Evolutionary conservation across 2,329 filamentous ascomycete species (phyloP).

Genomic region (Aspergillus sergii): DNA sequence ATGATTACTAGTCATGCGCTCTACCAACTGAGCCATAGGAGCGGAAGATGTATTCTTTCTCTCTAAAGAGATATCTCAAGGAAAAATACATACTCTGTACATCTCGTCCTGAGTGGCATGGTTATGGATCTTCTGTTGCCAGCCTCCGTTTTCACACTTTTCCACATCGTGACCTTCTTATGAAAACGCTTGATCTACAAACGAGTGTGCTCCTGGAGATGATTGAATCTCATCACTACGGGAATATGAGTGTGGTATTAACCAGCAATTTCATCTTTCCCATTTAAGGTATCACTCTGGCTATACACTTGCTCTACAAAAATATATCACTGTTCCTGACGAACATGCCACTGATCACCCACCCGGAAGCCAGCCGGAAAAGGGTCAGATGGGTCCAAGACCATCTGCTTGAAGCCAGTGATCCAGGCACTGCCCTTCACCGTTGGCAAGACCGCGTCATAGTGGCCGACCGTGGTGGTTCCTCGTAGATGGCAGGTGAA

Average conservation of each 20-base stretch:
- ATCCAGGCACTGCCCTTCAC: background rate
- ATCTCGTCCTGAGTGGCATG: too few species aligned
- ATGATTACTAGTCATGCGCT: background rate
- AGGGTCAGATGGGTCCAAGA: background rate
- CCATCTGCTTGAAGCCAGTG: background rate
- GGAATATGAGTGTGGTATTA: too few species aligned
- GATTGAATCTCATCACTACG: too few species aligned
- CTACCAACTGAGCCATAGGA: background rate
- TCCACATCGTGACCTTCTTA: background rate
- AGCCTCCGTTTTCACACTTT: too few species aligned
- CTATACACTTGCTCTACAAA: too few species aligned
- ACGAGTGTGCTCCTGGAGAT: too few species aligned
- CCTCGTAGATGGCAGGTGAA: background rate
- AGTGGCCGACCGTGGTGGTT: background rate
- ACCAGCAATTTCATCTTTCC: too few species aligned
- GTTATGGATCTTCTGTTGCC: too few species aligned
- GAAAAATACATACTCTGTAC: too few species aligned
- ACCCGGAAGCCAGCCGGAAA: background rate
- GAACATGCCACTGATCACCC: background rate
- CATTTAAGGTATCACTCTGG: too few species aligned
- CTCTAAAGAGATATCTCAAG: too few species aligned
- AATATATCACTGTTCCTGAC: background rate
- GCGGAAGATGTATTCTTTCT: background rate
- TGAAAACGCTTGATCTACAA: background rate
- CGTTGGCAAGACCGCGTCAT: constrained; percentile 15